Percentiles rank a stretch among this genome's conserved stretches.
Evolutionary conservation across 805 yeast species (phyloP).

Genomic region (Wickerhamomyces ciferrii): DNA sequence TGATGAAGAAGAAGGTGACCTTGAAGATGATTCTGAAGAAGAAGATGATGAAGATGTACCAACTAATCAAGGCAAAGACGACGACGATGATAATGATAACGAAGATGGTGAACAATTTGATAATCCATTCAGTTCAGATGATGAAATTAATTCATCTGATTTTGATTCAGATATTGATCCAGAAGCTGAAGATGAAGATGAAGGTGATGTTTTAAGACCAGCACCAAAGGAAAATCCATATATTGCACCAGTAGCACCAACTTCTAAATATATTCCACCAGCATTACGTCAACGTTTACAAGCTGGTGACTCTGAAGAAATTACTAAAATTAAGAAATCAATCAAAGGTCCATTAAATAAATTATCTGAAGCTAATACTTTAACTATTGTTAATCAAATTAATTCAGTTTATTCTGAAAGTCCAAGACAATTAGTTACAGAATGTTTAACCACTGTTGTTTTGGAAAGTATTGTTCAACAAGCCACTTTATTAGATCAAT

Average conservation of each 20-base stretch:
- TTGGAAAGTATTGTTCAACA: conserved; percentile 61
- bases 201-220: conserved; percentile 24
- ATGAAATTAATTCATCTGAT: conserved; percentile 35
- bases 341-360: conserved; percentile 83
- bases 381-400: conserved; percentile 64
- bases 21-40: conserved; percentile 21
- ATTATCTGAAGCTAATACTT: conserved; percentile 82
- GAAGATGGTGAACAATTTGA: conserved; percentile 22
- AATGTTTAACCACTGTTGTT: conserved; percentile 56
- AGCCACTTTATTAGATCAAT: conserved; percentile 68
- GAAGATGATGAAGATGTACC: conserved; percentile 17
- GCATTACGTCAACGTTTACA: conserved; percentile 57
- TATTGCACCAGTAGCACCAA: conserved; percentile 49
- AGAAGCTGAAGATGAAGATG: conserved; percentile 26
- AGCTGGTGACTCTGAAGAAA: conserved; percentile 39
- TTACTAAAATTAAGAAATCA: conserved; percentile 45
- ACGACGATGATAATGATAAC: conserved; percentile 18
- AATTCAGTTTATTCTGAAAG: conserved; percentile 55
- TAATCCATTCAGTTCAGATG: conserved; percentile 34
- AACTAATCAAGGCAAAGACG: too few relatives aligned
- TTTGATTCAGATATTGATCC: conserved; percentile 36
- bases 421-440: conserved; percentile 79
- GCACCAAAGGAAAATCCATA: conserved; percentile 66
- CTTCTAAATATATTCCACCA: conserved; percentile 73
- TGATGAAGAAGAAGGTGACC: conserved; percentile 22